These are phyloP conservation scores for Aspergillus chevalieri DNA, from an alignment of 2,329 filamentous ascomycete genomes.

Conservation along the genomic window DNA sequence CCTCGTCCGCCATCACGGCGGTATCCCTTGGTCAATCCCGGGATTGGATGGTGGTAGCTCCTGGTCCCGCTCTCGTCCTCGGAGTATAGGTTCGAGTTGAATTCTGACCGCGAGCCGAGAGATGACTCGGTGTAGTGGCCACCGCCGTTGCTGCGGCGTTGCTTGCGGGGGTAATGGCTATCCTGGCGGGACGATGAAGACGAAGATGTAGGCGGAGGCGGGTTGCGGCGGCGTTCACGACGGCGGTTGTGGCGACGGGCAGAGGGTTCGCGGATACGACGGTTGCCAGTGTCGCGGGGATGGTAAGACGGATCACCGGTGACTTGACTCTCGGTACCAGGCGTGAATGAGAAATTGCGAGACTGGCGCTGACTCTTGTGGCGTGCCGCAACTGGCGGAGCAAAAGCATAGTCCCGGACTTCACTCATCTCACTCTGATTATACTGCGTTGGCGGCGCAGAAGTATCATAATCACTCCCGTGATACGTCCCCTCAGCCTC, in stretches of 20 bases:
- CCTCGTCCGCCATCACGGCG: constrained; percentile 33
- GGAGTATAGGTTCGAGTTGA: constrained; percentile 36
- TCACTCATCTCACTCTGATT: constrained; percentile 44
- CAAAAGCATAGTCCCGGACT: constrained; percentile 37
- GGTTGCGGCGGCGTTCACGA: constrained; percentile 21
- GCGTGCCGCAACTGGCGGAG: constrained; percentile 6
- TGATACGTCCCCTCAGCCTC: constrained; percentile 77
- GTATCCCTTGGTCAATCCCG: constrained; percentile 45
- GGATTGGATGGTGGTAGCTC: constrained; percentile 53
- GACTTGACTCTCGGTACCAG: constrained; percentile 41
- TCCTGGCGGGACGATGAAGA: constrained; percentile 28
- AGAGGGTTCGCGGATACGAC: constrained; percentile 20
- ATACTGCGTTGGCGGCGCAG: constrained; percentile 52
- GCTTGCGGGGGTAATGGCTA: constrained; percentile 32
- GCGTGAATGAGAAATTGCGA: constrained; percentile 45
- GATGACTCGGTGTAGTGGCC: constrained; percentile 42
- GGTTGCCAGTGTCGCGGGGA: constrained; percentile 30
- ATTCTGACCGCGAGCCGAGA: constrained; percentile 34
- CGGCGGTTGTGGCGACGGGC: constrained; percentile 26
- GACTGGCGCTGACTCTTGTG: constrained; percentile 18
- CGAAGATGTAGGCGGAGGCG: constrained; percentile 17
- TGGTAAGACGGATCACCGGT: constrained; percentile 10
- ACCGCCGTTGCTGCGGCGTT: constrained; percentile 26
- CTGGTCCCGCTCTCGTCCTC: constrained; percentile 46
- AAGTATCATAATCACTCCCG: constrained; percentile 64